Base-by-base conservation (phyloP, 306 rosid genomes). In the Abrus precatorius region DNA sequence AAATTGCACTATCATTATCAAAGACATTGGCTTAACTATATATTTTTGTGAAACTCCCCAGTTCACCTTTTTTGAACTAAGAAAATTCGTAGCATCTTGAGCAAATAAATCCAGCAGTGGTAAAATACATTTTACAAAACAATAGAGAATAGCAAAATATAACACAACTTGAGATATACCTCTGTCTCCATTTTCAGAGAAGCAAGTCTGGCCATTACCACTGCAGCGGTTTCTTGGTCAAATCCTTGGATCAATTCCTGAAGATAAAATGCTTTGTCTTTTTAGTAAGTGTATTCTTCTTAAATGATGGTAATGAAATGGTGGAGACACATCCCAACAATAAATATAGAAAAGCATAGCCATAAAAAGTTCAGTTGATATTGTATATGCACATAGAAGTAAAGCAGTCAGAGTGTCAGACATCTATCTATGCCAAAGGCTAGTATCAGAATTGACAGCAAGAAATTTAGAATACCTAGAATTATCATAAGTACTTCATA, bases 191-290 rank as follows among this genome's bases (percentile, higher is more conserved):
- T 93, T 90, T 93, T 91, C 83, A 89, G 86, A 72, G 98, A 89
- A 55, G 87, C 91, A 62, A 87, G 75, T 81, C 98, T 91, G 68
- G 97, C 98, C 90, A 93, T 85, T 49, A 91, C 98, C 55, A 93
- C 98, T 60, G 97, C 97, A 73, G 97, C 97, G 73, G 98, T 87
- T 86, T 93, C 98, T 74, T 93, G 98, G 86, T 93, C 98, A 86
- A 93, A 93, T 64, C 98, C 98, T 89, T 89, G 97, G 72, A 89
- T 85, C 89, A 93, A 80, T 86, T 93, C 98, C 98, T 93, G 76
- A 56, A 65, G 49, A 47, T 47, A 36, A 79, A 69, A 72, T 43
- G 20, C 36, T 55, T 69, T 14, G 38, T 82, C 47, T 40, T 72
- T 45, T 83, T 72, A 81, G 77, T 48, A 41, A 53, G 47, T 32